Percentiles rank a stretch among this genome's conserved stretches.
phyloP scores from a whole-genome alignment of 106 monocot species.

The Dendrobium nobile region DNA sequence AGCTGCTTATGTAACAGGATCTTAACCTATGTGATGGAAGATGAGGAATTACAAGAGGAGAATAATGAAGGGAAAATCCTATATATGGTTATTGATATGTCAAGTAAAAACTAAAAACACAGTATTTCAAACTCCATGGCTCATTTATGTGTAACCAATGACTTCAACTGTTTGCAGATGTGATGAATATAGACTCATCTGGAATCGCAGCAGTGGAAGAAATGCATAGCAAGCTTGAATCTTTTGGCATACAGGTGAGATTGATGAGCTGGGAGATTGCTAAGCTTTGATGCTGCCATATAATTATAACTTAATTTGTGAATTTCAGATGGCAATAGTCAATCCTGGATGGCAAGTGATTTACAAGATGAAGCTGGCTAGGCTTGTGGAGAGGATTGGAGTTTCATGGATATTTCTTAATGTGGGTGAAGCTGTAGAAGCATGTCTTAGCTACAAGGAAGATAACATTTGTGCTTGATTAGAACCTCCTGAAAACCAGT shows the following conservation, averaged over 20 bases:
- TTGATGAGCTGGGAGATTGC: neutral
- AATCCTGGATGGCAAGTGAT: slow-evolving; percentile 69
- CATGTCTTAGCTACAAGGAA: slow-evolving; percentile 28
- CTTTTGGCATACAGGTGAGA: slow-evolving; percentile 54
- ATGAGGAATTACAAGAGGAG: slow-evolving; percentile 16
- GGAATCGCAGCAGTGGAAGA: slow-evolving; percentile 59
- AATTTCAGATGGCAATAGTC: slow-evolving; percentile 49
- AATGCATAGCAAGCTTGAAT: slow-evolving; percentile 45
- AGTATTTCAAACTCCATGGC: neutral
- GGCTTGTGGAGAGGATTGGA: slow-evolving; percentile 41
- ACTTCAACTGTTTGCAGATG: slow-evolving; percentile 37
- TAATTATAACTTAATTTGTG: no score
- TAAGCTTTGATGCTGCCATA: no score
- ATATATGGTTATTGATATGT: slow-evolving; percentile 71
- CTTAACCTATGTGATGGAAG: slow-evolving; percentile 32
- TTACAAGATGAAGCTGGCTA: slow-evolving; percentile 72
- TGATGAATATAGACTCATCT: slow-evolving; percentile 76
- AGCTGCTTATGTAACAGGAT: slow-evolving; percentile 33
- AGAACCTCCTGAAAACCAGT: neutral
- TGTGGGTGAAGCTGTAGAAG: slow-evolving; percentile 67
- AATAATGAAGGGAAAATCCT: slow-evolving; percentile 26
- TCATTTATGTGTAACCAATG: neutral
- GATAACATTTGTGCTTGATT: neutral
- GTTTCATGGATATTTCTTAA: slow-evolving; percentile 53
- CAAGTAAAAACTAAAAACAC: slow-evolving; percentile 37